Conservation (phyloP, 1,284 basidiomycete species). For the Kwoniella shivajii region DNA sequence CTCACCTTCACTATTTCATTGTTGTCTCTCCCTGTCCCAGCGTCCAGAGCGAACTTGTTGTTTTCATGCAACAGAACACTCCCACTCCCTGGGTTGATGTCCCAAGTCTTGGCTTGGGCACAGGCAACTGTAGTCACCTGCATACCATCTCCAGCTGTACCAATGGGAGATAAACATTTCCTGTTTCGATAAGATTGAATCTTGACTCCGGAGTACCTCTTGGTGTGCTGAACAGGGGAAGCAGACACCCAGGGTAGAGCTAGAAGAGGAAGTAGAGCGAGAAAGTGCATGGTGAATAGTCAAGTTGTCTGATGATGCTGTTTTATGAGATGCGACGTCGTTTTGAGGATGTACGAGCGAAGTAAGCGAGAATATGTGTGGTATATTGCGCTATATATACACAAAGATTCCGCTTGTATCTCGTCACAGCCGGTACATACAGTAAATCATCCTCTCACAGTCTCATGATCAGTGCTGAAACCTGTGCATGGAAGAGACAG, state of each 20-base stretch:
- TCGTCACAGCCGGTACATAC: no score
- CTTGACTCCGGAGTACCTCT: constrained; percentile 16
- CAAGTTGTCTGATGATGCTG: not conserved
- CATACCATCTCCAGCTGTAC: constrained; percentile 8
- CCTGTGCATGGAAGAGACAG: not conserved
- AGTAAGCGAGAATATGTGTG: no score
- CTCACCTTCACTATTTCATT: constrained; percentile 15
- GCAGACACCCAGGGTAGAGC: not conserved
- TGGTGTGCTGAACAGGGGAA: not conserved
- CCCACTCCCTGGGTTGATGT: constrained; percentile 20
- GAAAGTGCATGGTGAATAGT: not conserved
- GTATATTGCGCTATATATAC: no score
- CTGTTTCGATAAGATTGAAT: constrained; percentile 19
- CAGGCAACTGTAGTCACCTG: constrained; percentile 15
- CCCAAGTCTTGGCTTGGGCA: constrained; percentile 13
- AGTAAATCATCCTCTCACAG: no score
- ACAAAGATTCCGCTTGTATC: no score
- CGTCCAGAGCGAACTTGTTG: constrained; percentile 7
- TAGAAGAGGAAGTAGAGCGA: constrained; percentile 7
- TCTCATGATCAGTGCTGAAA: not conserved
- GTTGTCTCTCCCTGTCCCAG: constrained; percentile 4
- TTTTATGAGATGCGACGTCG: no score
- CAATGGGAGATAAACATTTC: constrained; percentile 16
- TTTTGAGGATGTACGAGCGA: no score
- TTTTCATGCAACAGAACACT: constrained; percentile 2